Base-by-base conservation (phyloP, 257 asterid genomes). In the Forsythia suspensa region DNA sequence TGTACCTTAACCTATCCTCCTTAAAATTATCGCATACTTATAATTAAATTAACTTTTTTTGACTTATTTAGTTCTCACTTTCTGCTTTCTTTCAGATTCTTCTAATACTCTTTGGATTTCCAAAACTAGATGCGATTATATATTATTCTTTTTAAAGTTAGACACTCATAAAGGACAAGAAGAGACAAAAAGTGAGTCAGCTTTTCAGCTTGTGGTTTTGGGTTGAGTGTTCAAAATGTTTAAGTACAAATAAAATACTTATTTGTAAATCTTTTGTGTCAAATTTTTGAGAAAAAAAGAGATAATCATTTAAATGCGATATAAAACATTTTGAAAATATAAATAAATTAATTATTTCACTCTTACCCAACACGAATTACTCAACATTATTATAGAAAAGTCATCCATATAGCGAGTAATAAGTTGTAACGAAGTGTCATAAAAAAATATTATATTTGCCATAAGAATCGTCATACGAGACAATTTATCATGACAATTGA, bases 21-120 rank as follows among this genome's bases (percentile, higher is more conserved):
- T 89, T 70, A 87, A 85, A 82, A 77, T 85, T 84, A 86, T 77
- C 88, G 72, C 68, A 3, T 15, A 10, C 12, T 42, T 34, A 46
- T 86, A 82, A 87, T 83, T 84, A 85, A 77, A 84, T 83, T 67
- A 12, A 63, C 3, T 38, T 13, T 76, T 76, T 82, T 86, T 85
- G 77, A 85, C 77, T 80, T 76, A 88, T 87, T 59, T 74, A 82
- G 66, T 87, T 92, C 87, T 80, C 86, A 84, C 37, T 86, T 69
- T 85, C 72, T 85, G 91, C 70, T 77, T 81, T 73, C 81, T 77
- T 82, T 82, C 79, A 73, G 88, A 90, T 92, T 90, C 90, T 91
- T 85, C 88, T 85, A 80, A 78, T 82, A 76, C 86, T 80, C 79
- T 71, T 82, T 84, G 78, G 39, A 55, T 80, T 80, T 79, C 84